These are phyloP conservation scores for Diaporthe eres DNA, from an alignment of 2,329 filamentous ascomycete genomes.

Conservation along the genomic window DNA sequence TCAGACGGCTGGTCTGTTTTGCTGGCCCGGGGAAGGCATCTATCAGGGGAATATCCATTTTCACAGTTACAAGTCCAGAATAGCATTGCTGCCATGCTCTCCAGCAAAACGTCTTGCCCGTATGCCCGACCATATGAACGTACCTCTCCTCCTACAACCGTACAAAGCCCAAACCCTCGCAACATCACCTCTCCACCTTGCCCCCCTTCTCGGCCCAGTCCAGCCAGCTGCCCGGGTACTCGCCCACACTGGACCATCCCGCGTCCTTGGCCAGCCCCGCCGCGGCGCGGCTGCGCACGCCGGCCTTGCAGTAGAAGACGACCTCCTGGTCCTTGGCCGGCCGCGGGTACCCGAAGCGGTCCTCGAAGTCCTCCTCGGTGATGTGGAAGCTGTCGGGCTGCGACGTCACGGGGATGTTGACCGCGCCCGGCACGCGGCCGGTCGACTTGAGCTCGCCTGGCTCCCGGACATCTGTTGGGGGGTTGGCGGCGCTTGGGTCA, in stretches of 20 bases:
- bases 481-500: neutral
- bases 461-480: slow-evolving; percentile 76
- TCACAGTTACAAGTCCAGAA: neutral
- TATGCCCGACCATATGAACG: neutral
- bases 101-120: neutral
- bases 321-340: slow-evolving; percentile 70
- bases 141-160: neutral
- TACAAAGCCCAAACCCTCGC: too few species aligned
- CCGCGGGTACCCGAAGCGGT: slow-evolving; percentile 83
- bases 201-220: slow-evolving; percentile 87
- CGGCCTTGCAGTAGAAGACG: slow-evolving; percentile 94
- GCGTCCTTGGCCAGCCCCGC: slow-evolving; percentile 82
- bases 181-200: slow-evolving; percentile 59
- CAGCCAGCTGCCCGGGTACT: slow-evolving; percentile 83
- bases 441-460: slow-evolving; percentile 74
- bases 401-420: slow-evolving; percentile 86
- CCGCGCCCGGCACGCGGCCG: slow-evolving; percentile 82
- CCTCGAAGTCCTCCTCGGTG: slow-evolving; percentile 82
- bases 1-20: slow-evolving; percentile 17
- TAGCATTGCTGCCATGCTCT: slow-evolving; percentile 11
- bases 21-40: slow-evolving; percentile 11
- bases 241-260: slow-evolving; percentile 80
- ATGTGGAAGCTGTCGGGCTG: slow-evolving; percentile 86
- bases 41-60: slow-evolving; percentile 17
- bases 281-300: slow-evolving; percentile 84